Evolutionary conservation across 208 protist species (phyloP), one percentile per base, ranked within the genome.

Genomic region (Blechomonas ayalai): DNA sequence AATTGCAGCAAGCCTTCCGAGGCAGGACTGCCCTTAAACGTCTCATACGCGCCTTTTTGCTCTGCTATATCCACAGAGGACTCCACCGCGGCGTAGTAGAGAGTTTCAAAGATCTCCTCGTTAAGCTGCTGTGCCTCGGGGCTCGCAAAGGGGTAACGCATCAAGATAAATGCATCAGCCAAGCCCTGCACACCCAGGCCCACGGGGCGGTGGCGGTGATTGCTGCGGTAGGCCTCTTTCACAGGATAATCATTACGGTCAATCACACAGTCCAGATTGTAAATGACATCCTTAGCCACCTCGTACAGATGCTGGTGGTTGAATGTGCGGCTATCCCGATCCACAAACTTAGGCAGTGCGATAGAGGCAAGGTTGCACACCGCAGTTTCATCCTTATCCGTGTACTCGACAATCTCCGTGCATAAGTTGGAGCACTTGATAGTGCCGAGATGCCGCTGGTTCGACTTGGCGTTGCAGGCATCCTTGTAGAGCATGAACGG

Each of bases 401-500:
- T 98, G 75, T 98, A 99, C 87, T 99, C 92, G 22, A 99, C 60
- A 70, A 99, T 99, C 66, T 99, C 98, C 0, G 97, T 99, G 72
- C 98, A 99, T 28, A 99, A 75, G 68, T 99, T 99, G 28, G 79
- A 96, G 64, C 88, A 97, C 63, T 97, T 95, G 69, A 99, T 99
- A 5, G 96, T 99, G 50, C 98, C 98, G 9, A 99, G 81, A 73
- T 99, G 97, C 77, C 99, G 77, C 76, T 99, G 98, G 82, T 99
- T 99, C 7, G 84, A 97, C 77, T 99, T 99, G 18, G 38, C 9
- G 82, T 99, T 99, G 65, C 95, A 98, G n/a, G 97, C 73, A 61
- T 99, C 98, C 77, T 99, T 99, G 84, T 98, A 99, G 0, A 99
- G 71, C 59, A 99, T 96, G 77, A 97, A 99, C n/a, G 98, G 98